Evolutionary conservation across 2,329 filamentous ascomycete genomes (phyloP).

Genomic region (Pezicula radicicola): DNA sequence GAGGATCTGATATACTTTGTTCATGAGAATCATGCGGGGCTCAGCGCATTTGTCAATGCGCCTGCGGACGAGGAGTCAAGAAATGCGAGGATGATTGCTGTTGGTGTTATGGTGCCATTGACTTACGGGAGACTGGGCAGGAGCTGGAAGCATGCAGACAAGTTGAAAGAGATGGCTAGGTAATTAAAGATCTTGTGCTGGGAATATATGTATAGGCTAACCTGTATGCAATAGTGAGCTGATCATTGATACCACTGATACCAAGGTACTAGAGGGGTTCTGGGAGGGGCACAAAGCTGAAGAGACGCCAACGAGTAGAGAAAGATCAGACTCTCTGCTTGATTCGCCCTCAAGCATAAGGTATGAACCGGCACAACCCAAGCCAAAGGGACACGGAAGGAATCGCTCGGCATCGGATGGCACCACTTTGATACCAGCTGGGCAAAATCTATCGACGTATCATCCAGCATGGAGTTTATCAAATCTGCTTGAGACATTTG

Average conservation of each 20-base stretch:
- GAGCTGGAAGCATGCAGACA: conserved; percentile 82
- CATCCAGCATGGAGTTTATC: conserved; percentile 86
- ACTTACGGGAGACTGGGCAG: conserved; percentile 83
- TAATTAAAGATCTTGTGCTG: conserved; percentile 33
- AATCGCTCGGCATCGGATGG: conserved; percentile 62
- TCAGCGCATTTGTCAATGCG: conserved; percentile 88
- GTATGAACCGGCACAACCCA: conserved; percentile 35
- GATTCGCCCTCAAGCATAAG: conserved; percentile 38
- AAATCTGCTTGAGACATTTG: conserved; percentile 76
- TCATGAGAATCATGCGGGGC: conserved; percentile 76
- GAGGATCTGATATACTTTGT: conserved; percentile 94
- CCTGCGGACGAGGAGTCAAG: conserved; percentile 76
- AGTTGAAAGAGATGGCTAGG: conserved; percentile 71
- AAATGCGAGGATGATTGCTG: conserved; percentile 89
- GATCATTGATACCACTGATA: conserved; percentile 62
- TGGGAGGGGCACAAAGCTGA: conserved; percentile 63
- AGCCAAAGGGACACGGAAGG: conserved; percentile 44
- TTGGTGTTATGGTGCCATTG: conserved; percentile 83
- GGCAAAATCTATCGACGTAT: conserved; percentile 68
- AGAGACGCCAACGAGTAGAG: conserved; percentile 10
- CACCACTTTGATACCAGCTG: conserved; percentile 52
- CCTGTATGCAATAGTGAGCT: conserved; percentile 43
- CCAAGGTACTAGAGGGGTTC: conserved; percentile 68
- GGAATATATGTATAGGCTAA: conserved; percentile 17
- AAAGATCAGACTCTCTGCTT: conserved; percentile 21